Conservation (phyloP, 1,139 yeast species). For the Pichia sp. region DNA sequence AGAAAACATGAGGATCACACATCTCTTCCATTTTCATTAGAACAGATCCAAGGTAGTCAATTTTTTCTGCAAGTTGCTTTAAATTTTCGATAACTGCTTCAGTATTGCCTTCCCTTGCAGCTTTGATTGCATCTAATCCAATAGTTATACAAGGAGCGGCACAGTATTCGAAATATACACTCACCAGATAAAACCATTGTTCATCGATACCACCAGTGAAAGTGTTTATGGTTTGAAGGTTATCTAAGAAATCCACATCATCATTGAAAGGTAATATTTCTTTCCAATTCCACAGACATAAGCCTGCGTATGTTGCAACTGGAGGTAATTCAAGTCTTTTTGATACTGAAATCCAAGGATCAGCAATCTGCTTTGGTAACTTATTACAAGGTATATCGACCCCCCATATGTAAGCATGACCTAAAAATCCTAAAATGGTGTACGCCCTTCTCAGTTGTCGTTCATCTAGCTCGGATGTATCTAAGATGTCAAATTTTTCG, state of each 20-base stretch:
- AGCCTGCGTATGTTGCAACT: conserved; percentile 77
- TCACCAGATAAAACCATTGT: conserved; percentile 86
- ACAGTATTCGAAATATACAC: conserved; percentile 75
- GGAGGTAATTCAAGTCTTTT: conserved; percentile 71
- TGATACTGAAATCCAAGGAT: conserved; percentile 58
- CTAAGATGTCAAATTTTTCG: conserved; percentile 52
- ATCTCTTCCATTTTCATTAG: conserved; percentile 83
- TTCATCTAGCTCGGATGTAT: conserved; percentile 37
- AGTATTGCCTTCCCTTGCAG: conserved; percentile 39
- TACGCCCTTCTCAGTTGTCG: conserved; percentile 72
- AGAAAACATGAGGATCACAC: conserved; percentile 92
- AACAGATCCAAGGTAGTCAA: conserved; percentile 68
- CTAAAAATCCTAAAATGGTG: conserved; percentile 65
- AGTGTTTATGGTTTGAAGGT: conserved; percentile 72
- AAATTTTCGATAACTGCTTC: conserved; percentile 39
- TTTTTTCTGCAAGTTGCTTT: conserved; percentile 63
- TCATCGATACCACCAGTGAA: conserved; percentile 90
- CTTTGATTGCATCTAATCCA: conserved; percentile 56
- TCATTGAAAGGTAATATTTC: conserved; percentile 45
- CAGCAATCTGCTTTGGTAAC: conserved; percentile 61
- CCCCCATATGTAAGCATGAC: conserved; percentile 90
- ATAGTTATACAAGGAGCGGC: conserved; percentile 61
- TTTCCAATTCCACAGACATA: conserved; percentile 83
- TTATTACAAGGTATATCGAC: conserved; percentile 52
- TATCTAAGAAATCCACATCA: conserved; percentile 45